Base-by-base conservation (phyloP, 495 filamentous ascomycete species). In the Daldinia concentrica region DNA sequence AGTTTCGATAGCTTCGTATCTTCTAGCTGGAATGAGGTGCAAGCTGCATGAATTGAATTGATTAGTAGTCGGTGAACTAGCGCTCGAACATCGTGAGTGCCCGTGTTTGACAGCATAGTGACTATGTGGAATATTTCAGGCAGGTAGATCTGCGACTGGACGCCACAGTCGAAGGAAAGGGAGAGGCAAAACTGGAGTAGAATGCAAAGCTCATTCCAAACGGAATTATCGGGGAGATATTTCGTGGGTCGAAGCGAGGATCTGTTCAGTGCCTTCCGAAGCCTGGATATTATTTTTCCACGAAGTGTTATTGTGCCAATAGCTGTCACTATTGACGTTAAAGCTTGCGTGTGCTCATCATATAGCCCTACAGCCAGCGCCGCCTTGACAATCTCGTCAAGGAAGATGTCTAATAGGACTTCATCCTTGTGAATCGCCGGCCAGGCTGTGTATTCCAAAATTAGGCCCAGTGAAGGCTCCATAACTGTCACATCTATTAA, bases 61-160 rank as follows among this genome's bases (percentile, higher is more conserved):
- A 90, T 82, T 17, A 90, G 77, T 43, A 91, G 77, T 58, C 86
- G 81, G 65, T 90, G 87, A 15, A 90, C 87, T 6, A 83, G 78
- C 9, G 85, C 76, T 54, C 88, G 79, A 11, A 89, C 80, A 14
- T 84, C 82, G n/a, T 82, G 73, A 17, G 82, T 76, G 37, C 89
- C 89, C 22, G 85, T 88, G 68, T 89, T 90, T 29, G 87, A 86
- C 12, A 89, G 82, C 86, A 91, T 89, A 1, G 88, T 90, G 62
- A 90, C 86, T 55, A 89, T 79, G 78, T 91, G 89, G 76, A 90
- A 90, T 56, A 90, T 82, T 74, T 91, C 89, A 5, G 89, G 87
- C 12, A 91, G 79, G 60, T 86, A 90, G 37, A 89, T 79, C 75
- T 90, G 87, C 12, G 88, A 83, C 68, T 90, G 88, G 24, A 87